Evolutionary conservation across 208 protist species (phyloP).

Genomic region (Herpetomonas tarakana): DNA sequence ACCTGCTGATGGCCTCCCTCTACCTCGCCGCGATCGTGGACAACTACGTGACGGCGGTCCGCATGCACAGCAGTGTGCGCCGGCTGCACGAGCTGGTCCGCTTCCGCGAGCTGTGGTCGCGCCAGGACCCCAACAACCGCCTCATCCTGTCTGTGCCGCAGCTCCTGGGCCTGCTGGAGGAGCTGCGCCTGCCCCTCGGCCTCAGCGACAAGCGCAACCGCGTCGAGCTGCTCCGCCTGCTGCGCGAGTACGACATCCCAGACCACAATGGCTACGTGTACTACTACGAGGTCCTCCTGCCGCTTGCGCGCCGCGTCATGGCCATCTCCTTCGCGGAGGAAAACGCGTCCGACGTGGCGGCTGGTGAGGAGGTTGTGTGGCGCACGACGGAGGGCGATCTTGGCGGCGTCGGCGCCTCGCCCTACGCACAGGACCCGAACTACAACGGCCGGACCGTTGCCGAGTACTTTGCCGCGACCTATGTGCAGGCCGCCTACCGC

Average conservation of each 20-base stretch:
- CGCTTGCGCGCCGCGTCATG: conserved; percentile 79
- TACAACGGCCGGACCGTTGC: conserved; percentile 42
- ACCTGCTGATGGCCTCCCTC: conserved; percentile 64
- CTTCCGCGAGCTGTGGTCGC: conserved; percentile 77
- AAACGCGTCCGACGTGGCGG: conserved; percentile 22
- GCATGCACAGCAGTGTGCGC: conserved; percentile 59
- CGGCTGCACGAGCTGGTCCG: conserved; percentile 72
- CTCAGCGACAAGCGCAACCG: conserved; percentile 65
- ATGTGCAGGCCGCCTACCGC: conserved; percentile 83
- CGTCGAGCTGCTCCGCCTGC: conserved; percentile 66
- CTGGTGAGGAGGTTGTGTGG: conserved; percentile 66
- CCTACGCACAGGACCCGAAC: conserved; percentile 14
- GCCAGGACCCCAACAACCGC: conserved; percentile 70
- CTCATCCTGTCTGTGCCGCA: conserved; percentile 51
- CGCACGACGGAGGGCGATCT: conserved; percentile 52
- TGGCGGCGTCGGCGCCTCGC: conserved; percentile 9
- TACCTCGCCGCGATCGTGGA: conserved; percentile 86
- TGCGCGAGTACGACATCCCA: conserved; percentile 89
- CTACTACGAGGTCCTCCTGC: conserved; percentile 86
- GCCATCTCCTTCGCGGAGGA: conserved; percentile 70
- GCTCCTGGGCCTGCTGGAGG: conserved; percentile 73
- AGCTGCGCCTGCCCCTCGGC: conserved; percentile 81
- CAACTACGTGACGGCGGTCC: conserved; percentile 73
- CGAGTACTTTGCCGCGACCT: conserved; percentile 78
- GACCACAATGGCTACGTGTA: conserved; percentile 74